Conservation (phyloP, 2,329 filamentous ascomycete species). For the Helminthosporium solani region DNA sequence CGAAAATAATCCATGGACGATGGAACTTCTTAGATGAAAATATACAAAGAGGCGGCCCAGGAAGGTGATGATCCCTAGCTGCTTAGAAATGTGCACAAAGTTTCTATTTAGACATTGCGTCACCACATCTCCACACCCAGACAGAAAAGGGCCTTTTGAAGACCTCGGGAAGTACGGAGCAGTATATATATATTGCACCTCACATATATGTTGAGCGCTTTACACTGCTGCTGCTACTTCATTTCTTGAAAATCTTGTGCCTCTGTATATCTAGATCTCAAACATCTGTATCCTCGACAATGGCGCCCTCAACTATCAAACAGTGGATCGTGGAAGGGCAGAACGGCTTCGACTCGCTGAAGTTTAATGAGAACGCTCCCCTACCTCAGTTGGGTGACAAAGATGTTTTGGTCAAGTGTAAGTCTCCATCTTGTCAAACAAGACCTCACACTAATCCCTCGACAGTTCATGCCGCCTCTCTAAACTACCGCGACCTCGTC, state of each 20-base stretch:
- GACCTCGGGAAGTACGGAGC: neutral
- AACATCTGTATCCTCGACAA: slow-evolving; percentile 9
- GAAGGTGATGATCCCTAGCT: neutral
- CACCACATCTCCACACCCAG: slow-evolving; percentile 15
- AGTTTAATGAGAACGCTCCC: slow-evolving; percentile 52
- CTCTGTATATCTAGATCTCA: neutral
- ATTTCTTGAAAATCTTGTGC: neutral
- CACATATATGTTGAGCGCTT: too few relatives aligned
- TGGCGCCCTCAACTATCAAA: slow-evolving; percentile 51
- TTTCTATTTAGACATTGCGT: slow-evolving; percentile 10
- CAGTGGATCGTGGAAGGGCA: slow-evolving; percentile 59
- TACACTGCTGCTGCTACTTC: neutral
- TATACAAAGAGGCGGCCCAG: too few relatives aligned
- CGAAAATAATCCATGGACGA: too few relatives aligned
- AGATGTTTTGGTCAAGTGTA: slow-evolving; percentile 69
- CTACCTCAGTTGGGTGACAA: slow-evolving; percentile 66
- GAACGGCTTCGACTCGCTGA: slow-evolving; percentile 62
- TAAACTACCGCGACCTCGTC: slow-evolving; percentile 54
- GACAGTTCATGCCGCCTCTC: slow-evolving; percentile 49
- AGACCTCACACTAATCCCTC: slow-evolving; percentile 4
- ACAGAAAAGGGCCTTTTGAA: slow-evolving; percentile 5
- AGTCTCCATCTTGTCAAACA: slow-evolving; percentile 5
- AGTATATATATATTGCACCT: neutral
- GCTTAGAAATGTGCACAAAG: slow-evolving; percentile 6
- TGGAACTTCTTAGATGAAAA: too few relatives aligned